Percentiles rank a stretch among this genome's conserved stretches.
These are phyloP conservation scores for Exophiala lecanii-corni DNA, from an alignment of 2,329 filamentous ascomycete genomes.

Conservation along the genomic window DNA sequence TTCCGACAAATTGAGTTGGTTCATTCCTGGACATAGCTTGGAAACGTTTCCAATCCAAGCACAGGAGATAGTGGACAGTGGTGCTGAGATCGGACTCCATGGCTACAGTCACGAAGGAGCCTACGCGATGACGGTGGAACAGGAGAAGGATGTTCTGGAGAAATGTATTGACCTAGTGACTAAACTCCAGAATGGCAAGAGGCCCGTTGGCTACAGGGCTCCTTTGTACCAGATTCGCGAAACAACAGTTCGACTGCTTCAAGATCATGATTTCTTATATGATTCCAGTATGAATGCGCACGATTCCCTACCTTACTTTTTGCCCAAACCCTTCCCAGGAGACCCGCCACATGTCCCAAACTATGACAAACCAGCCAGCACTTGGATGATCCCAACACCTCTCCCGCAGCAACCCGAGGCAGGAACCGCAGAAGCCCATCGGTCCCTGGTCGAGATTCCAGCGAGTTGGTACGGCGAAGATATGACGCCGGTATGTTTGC, in stretches of 20 bases:
- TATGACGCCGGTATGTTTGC: slow-evolving; percentile 35
- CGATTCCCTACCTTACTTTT: slow-evolving; percentile 47
- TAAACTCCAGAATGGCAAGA: slow-evolving; percentile 39
- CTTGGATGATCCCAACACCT: slow-evolving; percentile 43
- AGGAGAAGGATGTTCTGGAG: slow-evolving; percentile 48
- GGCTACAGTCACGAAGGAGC: slow-evolving; percentile 37
- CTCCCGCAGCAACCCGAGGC: slow-evolving; percentile 19
- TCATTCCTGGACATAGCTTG: slow-evolving; percentile 55
- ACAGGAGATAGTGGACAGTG: slow-evolving; percentile 47
- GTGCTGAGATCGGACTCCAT: slow-evolving; percentile 40
- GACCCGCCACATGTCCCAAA: slow-evolving; percentile 37
- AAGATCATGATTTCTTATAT: slow-evolving; percentile 48
- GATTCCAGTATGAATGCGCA: slow-evolving; percentile 49
- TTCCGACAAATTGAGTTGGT: slow-evolving; percentile 54
- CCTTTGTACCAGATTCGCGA: slow-evolving; percentile 50
- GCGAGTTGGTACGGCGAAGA: slow-evolving; percentile 46
- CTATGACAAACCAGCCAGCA: slow-evolving; percentile 38
- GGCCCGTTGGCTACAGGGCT: slow-evolving; percentile 48
- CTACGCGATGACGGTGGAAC: slow-evolving; percentile 40
- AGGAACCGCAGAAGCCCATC: slow-evolving; percentile 24
- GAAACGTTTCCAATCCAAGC: slow-evolving; percentile 54
- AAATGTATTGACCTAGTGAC: slow-evolving; percentile 46
- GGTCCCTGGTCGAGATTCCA: slow-evolving; percentile 39
- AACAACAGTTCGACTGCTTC: slow-evolving; percentile 45
- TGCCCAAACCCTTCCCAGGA: slow-evolving; percentile 34